Conservation (phyloP, 306 rosid genomes). For the Canavalia gladiata region DNA sequence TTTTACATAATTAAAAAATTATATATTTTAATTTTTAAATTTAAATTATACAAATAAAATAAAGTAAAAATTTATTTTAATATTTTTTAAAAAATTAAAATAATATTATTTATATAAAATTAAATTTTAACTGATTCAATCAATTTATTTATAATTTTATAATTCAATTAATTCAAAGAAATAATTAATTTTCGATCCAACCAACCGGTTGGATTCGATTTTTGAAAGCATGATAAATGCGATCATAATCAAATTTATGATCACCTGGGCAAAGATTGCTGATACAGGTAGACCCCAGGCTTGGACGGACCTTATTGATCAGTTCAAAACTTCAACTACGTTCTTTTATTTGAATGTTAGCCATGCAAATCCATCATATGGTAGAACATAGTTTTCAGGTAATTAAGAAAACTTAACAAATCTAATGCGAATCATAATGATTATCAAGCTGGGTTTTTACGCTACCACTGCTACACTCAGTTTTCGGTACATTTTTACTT, state of each 20-base stretch:
- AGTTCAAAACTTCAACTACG: not conserved
- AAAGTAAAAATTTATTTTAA: too few relatives aligned
- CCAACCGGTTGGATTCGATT: too few relatives aligned
- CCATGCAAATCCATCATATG: slow-evolving; percentile 23
- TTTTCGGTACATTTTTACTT: not conserved
- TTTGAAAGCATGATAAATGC: too few relatives aligned
- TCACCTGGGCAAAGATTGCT: not conserved
- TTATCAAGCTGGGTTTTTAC: not conserved
- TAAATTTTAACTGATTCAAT: too few relatives aligned
- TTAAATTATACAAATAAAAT: too few relatives aligned
- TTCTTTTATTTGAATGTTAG: not conserved
- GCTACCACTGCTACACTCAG: not conserved
- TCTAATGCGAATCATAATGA: not conserved
- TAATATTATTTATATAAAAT: too few relatives aligned
- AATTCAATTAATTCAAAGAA: too few relatives aligned
- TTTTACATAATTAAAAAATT: too few relatives aligned
- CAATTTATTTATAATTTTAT: too few relatives aligned
- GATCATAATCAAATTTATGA: not conserved
- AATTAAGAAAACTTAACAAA: not conserved
- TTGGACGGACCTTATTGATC: not conserved
- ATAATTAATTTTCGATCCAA: too few relatives aligned
- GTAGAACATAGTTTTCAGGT: slow-evolving; percentile 33
- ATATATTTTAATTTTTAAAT: too few relatives aligned
- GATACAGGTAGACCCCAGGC: not conserved
- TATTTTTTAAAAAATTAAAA: too few relatives aligned